Evolutionary conservation across 768 basidiomycete species (phyloP).

Genomic region (Tricholoma furcatifolium): DNA sequence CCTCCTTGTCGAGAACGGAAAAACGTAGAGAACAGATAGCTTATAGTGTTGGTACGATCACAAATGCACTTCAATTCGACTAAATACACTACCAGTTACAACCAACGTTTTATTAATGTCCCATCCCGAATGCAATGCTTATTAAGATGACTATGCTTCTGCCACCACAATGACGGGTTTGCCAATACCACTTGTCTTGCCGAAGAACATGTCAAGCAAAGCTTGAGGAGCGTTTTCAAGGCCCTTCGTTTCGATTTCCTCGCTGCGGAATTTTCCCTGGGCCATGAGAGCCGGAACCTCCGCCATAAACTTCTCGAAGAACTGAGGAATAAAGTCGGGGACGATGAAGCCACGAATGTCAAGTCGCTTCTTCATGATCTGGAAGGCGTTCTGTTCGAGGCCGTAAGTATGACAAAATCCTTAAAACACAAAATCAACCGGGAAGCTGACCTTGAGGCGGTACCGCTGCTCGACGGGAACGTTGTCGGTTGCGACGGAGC

Average conservation of each 20-base stretch:
- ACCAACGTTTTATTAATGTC: too few species aligned
- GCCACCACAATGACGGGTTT: slow-evolving; percentile 4
- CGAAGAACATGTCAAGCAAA: background rate
- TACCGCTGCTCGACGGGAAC: slow-evolving; percentile 6
- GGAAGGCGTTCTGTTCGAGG: slow-evolving; percentile 30
- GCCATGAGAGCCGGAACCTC: slow-evolving; percentile 36
- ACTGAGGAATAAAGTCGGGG: slow-evolving; percentile 26
- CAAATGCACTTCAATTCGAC: too few species aligned
- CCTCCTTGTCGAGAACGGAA: too few species aligned
- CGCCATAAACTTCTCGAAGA: slow-evolving; percentile 33
- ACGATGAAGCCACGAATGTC: slow-evolving; percentile 44
- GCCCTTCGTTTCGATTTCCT: slow-evolving; percentile 35
- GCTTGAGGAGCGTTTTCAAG: slow-evolving; percentile 31
- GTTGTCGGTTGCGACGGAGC: slow-evolving; percentile 1
- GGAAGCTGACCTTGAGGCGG: slow-evolving; percentile 10
- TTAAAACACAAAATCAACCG: background rate
- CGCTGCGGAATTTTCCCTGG: slow-evolving; percentile 35
- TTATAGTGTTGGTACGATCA: too few species aligned
- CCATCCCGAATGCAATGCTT: too few species aligned
- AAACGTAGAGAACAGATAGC: too few species aligned
- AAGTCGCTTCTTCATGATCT: slow-evolving; percentile 40
- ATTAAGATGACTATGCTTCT: background rate
- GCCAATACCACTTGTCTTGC: background rate
- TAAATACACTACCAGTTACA: too few species aligned
- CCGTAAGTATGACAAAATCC: background rate